Evolutionary conservation across 1,284 basidiomycete species (phyloP), one percentile per base, ranked within the genome.

Genomic region (Puccinia triticina): DNA sequence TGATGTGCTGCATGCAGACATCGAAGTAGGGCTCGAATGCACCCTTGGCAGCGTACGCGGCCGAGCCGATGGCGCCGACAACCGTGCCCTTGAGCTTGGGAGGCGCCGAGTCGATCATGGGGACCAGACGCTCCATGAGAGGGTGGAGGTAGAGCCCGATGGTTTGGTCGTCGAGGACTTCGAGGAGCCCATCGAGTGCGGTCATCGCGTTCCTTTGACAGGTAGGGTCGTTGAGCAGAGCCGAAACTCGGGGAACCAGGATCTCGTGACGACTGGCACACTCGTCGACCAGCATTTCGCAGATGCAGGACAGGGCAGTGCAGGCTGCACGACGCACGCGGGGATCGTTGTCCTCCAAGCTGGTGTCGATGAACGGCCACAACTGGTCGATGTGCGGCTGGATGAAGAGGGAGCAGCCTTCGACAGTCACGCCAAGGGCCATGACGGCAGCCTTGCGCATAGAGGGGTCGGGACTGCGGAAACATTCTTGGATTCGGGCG

Each of bases 391-490:
- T 94, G 86, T 96, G 91, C 8, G 96, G 95, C 48, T 94, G 94
- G 90, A 99, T 98, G 89, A 90, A 99, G 89, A 99, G 95, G 88
- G 94, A 95, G 89, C 96, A 98, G 34, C 97, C 97, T 88, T 99
- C 97, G 83, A 99, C 95, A 72, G 92, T 91, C 73, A 99, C 94
- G 85, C 96, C 97, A 83, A 99, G 92, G 5, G 96, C 93, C 87
- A 98, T 94, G 89, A 99, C 93, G 10, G 96, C 97, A 73, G 94
- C 94, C 84, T 97, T 96, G 84, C 97, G 93, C 85, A 89, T 88
- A 85, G 90, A 88, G 78, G 91, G 89, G 1, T 93, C 90, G 84
- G 96, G 92, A n/a, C 91, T 88, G 7, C 93, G 94, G 18, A 90
- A 89, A 82, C 97, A 93, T 85, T 96, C 91, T 84, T 88, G 88